These are phyloP conservation scores for Colletotrichum sp. DNA, from an alignment of 2,329 filamentous ascomycete species.

Conservation along the genomic window DNA sequence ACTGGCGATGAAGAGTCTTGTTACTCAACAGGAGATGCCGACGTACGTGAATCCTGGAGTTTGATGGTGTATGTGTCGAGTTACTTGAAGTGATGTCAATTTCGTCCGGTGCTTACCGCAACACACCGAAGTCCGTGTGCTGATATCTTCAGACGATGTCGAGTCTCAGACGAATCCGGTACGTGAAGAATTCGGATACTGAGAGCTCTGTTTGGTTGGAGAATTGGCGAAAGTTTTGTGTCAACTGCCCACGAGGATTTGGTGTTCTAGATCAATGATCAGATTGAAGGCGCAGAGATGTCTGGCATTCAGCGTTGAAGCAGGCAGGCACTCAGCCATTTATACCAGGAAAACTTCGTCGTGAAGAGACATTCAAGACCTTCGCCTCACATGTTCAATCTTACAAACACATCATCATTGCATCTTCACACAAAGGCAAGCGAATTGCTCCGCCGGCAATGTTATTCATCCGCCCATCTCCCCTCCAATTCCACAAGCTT, in stretches of 20 bases:
- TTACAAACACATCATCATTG: neutral
- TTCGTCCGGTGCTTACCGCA: neutral
- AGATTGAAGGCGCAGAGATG: neutral
- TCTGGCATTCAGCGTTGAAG: neutral
- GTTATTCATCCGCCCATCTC: neutral
- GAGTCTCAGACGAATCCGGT: neutral
- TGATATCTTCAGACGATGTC: neutral
- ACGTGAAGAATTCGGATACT: neutral
- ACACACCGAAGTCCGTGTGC: neutral
- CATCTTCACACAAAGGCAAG: neutral
- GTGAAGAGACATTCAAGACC: neutral
- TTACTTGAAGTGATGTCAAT: neutral
- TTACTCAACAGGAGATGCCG: neutral
- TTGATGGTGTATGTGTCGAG: neutral
- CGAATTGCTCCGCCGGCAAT: neutral
- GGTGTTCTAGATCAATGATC: neutral
- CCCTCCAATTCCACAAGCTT: neutral
- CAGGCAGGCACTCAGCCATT: neutral
- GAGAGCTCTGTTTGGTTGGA: neutral
- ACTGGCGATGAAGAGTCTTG: neutral
- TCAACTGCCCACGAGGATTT: neutral
- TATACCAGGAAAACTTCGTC: neutral
- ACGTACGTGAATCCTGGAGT: neutral
- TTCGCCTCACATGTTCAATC: neutral
- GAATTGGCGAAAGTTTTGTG: neutral